phyloP scores from a whole-genome alignment of 1,284 basidiomycete genomes.

The Boletus smithii region DNA sequence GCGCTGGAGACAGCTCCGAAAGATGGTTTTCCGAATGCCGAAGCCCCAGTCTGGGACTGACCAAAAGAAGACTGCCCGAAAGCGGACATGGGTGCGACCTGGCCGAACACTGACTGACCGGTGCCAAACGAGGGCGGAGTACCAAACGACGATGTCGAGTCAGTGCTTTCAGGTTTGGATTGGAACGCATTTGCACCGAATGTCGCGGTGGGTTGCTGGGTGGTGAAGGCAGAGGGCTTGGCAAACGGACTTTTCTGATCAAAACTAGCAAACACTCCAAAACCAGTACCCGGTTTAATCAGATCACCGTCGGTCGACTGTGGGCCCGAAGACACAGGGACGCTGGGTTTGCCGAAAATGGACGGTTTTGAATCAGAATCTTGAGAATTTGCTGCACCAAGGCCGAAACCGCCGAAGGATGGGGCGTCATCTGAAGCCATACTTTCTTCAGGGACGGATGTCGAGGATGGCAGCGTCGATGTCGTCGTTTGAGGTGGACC shows the following conservation, averaged over 20 bases:
- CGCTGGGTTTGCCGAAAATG: conserved; percentile 36
- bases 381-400: conserved; percentile 32
- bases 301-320: conserved; percentile 15
- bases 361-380: conserved; percentile 29
- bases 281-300: conserved; percentile 41
- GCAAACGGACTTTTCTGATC: conserved; percentile 29
- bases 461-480: conserved; percentile 9
- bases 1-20: conserved; percentile 22
- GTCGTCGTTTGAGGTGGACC: conserved; percentile 11
- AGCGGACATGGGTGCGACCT: conserved; percentile 19
- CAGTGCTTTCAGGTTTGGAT: conserved; percentile 8
- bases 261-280: conserved; percentile 38
- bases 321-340: conserved; percentile 9
- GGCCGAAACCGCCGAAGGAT: conserved; percentile 36
- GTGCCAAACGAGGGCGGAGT: conserved; percentile 24
- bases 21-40: conserved; percentile 23
- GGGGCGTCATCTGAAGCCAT: conserved; percentile 38
- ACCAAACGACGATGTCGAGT: conserved; percentile 8
- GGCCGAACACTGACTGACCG: conserved; percentile 26
- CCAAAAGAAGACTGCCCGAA: conserved; percentile 39
- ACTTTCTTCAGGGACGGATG: conserved; percentile 34
- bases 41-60: conserved; percentile 30
- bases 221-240: conserved; percentile 18
- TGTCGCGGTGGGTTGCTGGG: conserved; percentile 6
- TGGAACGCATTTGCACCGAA: conserved; percentile 19